phyloP scores from a whole-genome alignment of 176 grass and related monocot genomes.

The Lolium perenne region DNA sequence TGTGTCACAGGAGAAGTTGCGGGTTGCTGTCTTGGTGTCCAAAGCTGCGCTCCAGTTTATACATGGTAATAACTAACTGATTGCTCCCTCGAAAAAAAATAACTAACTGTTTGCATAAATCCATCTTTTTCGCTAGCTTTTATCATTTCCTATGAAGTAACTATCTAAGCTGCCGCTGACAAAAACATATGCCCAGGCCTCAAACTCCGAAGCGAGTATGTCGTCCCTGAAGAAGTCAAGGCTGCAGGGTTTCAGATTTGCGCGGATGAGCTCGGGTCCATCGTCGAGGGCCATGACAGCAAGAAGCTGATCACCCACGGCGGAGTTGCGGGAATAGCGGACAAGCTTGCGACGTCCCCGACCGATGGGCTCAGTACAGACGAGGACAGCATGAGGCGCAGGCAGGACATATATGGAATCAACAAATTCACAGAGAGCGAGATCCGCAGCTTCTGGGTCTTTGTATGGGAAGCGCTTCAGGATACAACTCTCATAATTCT shows the following conservation, averaged over 20 bases:
- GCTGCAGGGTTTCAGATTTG: conserved; percentile 85
- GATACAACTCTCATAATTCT: conserved; percentile 95
- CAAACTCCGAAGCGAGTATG: conserved; percentile 62
- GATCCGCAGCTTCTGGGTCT: conserved; percentile 89
- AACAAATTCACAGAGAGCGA: conserved; percentile 91
- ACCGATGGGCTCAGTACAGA: conserved; percentile 55
- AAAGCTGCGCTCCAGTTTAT: conserved; percentile 93
- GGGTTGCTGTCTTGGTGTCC: conserved; percentile 82
- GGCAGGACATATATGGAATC: conserved; percentile 81
- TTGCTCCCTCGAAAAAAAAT: too few relatives aligned
- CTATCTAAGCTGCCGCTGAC: not conserved
- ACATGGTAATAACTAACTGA: conserved; percentile 54
- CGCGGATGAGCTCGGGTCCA: conserved; percentile 77
- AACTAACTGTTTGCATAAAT: too few relatives aligned
- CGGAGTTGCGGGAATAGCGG: conserved; percentile 63
- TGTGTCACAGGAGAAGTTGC: conserved; percentile 80
- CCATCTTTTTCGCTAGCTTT: not conserved
- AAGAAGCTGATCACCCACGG: conserved; percentile 77
- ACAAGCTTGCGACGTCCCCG: conserved; percentile 69
- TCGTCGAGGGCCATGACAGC: conserved; percentile 86
- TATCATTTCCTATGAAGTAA: not conserved
- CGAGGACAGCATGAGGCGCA: conserved; percentile 62
- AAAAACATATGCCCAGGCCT: conserved; percentile 48
- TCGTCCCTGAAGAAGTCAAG: conserved; percentile 70
- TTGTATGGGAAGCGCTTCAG: conserved; percentile 94